A percentile compares a stretch with the other conserved stretches of the same genome.
Evolutionary conservation across 1,284 basidiomycete genomes (phyloP).

Genomic region (Cutaneotrichosporon mucoides): DNA sequence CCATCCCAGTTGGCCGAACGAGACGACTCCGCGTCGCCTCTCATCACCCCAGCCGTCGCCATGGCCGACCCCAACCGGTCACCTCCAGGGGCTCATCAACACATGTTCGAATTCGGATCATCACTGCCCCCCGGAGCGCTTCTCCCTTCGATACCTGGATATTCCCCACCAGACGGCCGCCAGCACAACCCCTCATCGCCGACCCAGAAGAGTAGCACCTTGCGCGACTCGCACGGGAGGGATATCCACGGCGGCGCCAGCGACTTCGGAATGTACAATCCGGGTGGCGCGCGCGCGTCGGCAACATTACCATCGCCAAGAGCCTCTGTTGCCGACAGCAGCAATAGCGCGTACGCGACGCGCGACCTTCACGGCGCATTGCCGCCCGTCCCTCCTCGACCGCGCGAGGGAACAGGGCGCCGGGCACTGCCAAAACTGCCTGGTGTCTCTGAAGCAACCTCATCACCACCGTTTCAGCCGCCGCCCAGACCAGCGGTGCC

Average conservation of each 20-base stretch:
- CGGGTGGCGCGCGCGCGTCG: neutral
- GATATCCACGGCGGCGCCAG: neutral
- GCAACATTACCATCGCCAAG: neutral
- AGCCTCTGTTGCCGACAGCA: neutral
- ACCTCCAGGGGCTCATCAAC: neutral
- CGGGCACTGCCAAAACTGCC: neutral
- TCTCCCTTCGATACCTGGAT: neutral
- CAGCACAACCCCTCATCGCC: neutral
- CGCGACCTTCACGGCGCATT: neutral
- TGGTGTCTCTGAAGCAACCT: neutral
- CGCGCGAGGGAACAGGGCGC: neutral
- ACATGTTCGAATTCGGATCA: slow-evolving; percentile 9
- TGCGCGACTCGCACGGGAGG: neutral
- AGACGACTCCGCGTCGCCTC: neutral
- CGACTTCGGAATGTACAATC: neutral
- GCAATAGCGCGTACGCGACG: no score
- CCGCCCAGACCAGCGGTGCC: neutral
- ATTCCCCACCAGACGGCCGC: neutral
- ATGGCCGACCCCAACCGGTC: neutral
- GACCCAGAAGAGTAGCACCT: no score
- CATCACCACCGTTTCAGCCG: neutral
- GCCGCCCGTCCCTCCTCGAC: neutral
- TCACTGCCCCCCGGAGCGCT: slow-evolving; percentile 11
- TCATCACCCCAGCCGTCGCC: neutral
- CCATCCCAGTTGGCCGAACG: neutral